Percentiles rank a stretch among this genome's conserved stretches.
Conservation (phyloP, 805 yeast genomes). For the Sugiyamaella smithiae region DNA sequence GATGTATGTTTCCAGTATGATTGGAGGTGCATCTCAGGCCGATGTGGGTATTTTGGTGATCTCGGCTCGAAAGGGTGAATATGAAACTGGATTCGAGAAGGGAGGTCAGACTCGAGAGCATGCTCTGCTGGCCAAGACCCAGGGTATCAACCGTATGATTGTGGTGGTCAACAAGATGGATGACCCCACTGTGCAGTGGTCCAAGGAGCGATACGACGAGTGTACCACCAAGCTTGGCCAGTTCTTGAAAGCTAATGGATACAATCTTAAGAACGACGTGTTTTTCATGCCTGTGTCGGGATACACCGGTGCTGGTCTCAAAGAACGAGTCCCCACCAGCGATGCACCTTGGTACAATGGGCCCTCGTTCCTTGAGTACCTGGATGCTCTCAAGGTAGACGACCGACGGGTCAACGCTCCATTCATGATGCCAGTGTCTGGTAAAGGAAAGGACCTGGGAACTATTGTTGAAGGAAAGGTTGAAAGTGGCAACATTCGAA, state of each 20-base stretch:
- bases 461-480: constrained; percentile 97
- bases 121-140: constrained; percentile 94
- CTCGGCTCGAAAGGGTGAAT: constrained; percentile 98
- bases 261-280: constrained; percentile 77
- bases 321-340: constrained; percentile 69
- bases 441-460: constrained; percentile 96
- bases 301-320: constrained; percentile 94
- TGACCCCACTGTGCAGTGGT: constrained; percentile 95
- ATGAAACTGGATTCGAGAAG: constrained; percentile 98
- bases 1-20: constrained; percentile 98
- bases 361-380: constrained; percentile 84
- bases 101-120: constrained; percentile 99
- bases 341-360: constrained; percentile 94
- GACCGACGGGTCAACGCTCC: constrained; percentile 91
- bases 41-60: constrained; percentile 97
- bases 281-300: constrained; percentile 97
- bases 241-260: constrained; percentile 80
- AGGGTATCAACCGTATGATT: constrained; percentile 91
- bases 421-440: constrained; percentile 93
- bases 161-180: constrained; percentile 99
- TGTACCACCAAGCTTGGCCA: constrained; percentile 78
- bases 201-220: constrained; percentile 92
- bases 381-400: constrained; percentile 76
- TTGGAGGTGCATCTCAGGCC: constrained; percentile 99
- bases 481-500: constrained; percentile 90